phyloP scores from a whole-genome alignment of 805 yeast species.

The Candida bentonensis region DNA sequence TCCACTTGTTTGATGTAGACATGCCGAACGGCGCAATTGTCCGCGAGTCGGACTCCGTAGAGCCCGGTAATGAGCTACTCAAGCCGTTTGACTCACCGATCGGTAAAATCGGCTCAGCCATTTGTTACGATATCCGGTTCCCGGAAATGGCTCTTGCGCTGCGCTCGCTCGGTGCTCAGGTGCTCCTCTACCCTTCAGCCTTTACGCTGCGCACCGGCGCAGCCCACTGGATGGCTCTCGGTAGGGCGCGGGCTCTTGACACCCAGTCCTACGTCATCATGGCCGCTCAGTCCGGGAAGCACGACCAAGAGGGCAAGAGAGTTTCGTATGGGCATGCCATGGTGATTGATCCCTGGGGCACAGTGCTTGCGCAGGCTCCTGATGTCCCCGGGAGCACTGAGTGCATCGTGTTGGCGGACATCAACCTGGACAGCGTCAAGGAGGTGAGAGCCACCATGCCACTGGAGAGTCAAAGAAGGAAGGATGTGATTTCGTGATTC shows the following conservation, averaged over 20 bases:
- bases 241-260: slow-evolving; percentile 76
- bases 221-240: slow-evolving; percentile 77
- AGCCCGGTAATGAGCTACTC: slow-evolving; percentile 49
- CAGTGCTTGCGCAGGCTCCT: slow-evolving; percentile 59
- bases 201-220: slow-evolving; percentile 89
- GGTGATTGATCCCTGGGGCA: slow-evolving; percentile 85
- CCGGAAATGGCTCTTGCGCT: slow-evolving; percentile 55
- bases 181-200: slow-evolving; percentile 81
- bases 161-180: slow-evolving; percentile 59
- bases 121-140: slow-evolving; percentile 82
- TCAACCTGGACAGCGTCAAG: slow-evolving; percentile 47
- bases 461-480: slow-evolving; percentile 54
- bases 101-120: slow-evolving; percentile 31
- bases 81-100: slow-evolving; percentile 44
- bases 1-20: slow-evolving; percentile 83
- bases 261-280: slow-evolving; percentile 72
- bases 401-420: slow-evolving; percentile 58
- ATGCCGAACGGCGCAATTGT: slow-evolving; percentile 68
- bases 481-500: slow-evolving; percentile 42
- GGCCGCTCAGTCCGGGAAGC: slow-evolving; percentile 67
- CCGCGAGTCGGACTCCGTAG: slow-evolving; percentile 65
- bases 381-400: slow-evolving; percentile 35
- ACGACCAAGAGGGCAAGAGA: slow-evolving; percentile 68
- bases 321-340: slow-evolving; percentile 83
- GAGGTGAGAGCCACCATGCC: slow-evolving; percentile 56